Percentiles rank a stretch among this genome's conserved stretches.
These are phyloP conservation scores for Colletotrichum sp. DNA, from an alignment of 2,329 filamentous ascomycete genomes.

Conservation along the genomic window DNA sequence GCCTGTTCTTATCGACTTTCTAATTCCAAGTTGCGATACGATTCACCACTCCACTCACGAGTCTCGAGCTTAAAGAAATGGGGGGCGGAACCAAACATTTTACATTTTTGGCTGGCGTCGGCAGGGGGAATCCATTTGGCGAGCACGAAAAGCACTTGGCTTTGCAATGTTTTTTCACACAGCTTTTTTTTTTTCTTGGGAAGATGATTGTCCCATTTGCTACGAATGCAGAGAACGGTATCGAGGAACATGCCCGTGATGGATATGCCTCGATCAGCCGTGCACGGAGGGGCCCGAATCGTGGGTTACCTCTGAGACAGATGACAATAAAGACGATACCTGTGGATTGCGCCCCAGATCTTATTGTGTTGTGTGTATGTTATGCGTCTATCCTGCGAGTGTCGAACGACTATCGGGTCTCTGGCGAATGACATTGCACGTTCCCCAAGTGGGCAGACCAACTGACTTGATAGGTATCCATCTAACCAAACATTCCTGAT, in stretches of 20 bases:
- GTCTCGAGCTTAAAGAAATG: neutral
- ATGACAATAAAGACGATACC: slow-evolving; percentile 20
- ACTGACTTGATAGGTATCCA: slow-evolving; percentile 4
- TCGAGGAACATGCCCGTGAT: neutral
- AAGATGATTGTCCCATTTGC: slow-evolving; percentile 13
- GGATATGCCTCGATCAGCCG: neutral
- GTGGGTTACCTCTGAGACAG: neutral
- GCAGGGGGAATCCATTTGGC: slow-evolving; percentile 17
- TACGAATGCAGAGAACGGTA: slow-evolving; percentile 10
- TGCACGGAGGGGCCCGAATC: neutral
- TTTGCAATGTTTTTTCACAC: slow-evolving; percentile 9
- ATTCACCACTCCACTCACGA: slow-evolving; percentile 22
- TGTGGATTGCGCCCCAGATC: neutral
- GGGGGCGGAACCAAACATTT: slow-evolving; percentile 14
- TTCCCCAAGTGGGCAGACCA: neutral
- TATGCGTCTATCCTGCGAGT: neutral
- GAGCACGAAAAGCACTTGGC: slow-evolving; percentile 19
- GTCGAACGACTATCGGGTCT: neutral
- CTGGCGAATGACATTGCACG: neutral
- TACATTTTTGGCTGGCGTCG: slow-evolving; percentile 21
- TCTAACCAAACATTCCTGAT: neutral
- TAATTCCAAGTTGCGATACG: slow-evolving; percentile 22
- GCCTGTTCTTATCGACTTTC: slow-evolving; percentile 20
- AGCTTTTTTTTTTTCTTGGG: neutral
- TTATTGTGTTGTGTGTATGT: neutral